Base-by-base conservation (phyloP, 805 yeast genomes). In the Wickerhamiella brachini region DNA sequence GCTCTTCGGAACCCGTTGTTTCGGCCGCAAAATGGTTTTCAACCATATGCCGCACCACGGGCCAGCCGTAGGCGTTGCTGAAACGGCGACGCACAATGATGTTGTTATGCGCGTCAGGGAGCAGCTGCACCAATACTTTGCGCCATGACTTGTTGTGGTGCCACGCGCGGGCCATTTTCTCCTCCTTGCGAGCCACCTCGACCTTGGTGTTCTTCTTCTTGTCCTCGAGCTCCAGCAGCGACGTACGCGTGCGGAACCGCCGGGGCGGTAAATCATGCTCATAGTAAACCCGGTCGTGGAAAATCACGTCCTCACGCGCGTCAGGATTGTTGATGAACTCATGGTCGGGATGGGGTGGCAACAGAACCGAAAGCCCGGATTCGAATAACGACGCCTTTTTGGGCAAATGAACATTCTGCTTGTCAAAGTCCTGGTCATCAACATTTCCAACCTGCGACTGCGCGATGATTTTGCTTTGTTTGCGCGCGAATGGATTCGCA, bases 51-150 rank as follows among this genome's bases (percentile, higher is more conserved):
- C 81, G 83, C n/a, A 90, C 73, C 0, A 87, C 95, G 0, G 85
- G 86, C 93, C 96, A 87, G 1, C 98, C 98, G 67, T 83, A 89
- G 0, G 96, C 93, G 67, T 90, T 90, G 5, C 94, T 82, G 70
- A 85, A 93, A 54, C 85, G 69, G 57, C 98, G 73, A 55, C 98
- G 71, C 1, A 90, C 97, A 24, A 86, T 74, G 26, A 93, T 88
- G 61, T 88, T 90, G 61, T 90, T 90, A 62, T 90, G 98, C 0
- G 98, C 96, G 65, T 90, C 98, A 0, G 97, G 96, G 56, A 80
- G 77, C 56, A 93, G 68, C 44, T 79, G 79, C 1, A 89, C 95
- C 24, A 93, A 68, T 2, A 93, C 95, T 66, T 90, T 90, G 44
- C 97, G 71, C 98, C 98, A 90, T 15, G 78, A 66, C 82, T 87